Evolutionary conservation across 2,329 filamentous ascomycete genomes (phyloP), one percentile per base, ranked within the genome.

Genomic region (Kalaharituber pfeilii): DNA sequence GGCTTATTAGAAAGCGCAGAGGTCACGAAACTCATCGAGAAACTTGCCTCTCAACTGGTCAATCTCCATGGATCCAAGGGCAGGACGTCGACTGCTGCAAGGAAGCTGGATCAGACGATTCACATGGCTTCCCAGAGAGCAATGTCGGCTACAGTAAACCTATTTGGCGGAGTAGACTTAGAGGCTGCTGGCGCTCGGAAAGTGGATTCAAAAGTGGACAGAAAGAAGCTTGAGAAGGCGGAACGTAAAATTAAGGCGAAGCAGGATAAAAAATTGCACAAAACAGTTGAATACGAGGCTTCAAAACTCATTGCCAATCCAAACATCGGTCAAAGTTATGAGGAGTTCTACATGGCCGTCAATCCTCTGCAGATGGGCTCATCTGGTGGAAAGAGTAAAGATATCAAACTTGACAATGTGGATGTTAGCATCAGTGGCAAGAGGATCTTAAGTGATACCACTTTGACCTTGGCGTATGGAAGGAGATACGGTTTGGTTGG

Each of bases 301-400:
- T 96, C 91, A 11, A 81, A 81, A 62, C 74, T 98, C 62, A 79
- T 98, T 61, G 82, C 93, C 66, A 79, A 86, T 69, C 76, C 86
- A 3, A 83, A 89, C 64, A 78, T 82, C 64, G 74, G 88, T 11
- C 82, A 94, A 74, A 93, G 86, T 39, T 98, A 98, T 68, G 91
- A 98, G 70, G 91, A 98, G 68, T 96, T 98, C 72, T 98, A 94
- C 77, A 96, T 98, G 91, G 83, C 86, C 53, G 91, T 98, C 73
- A 98, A 98, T 69, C 91, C 91, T 57, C 77, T 98, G 59, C 89
- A 96, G 67, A 66, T 96, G 57, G 89, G 87, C 53, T 72, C 75
- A 61, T 69, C 77, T 54, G 69, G 81, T 56, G 76, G 81, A 28
- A 98, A 96, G 80, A 94, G 88, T 69, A 98, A 98, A 75, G 91